These are phyloP conservation scores for Kondoa subrosea DNA, from an alignment of 768 basidiomycete species.

Conservation along the genomic window DNA sequence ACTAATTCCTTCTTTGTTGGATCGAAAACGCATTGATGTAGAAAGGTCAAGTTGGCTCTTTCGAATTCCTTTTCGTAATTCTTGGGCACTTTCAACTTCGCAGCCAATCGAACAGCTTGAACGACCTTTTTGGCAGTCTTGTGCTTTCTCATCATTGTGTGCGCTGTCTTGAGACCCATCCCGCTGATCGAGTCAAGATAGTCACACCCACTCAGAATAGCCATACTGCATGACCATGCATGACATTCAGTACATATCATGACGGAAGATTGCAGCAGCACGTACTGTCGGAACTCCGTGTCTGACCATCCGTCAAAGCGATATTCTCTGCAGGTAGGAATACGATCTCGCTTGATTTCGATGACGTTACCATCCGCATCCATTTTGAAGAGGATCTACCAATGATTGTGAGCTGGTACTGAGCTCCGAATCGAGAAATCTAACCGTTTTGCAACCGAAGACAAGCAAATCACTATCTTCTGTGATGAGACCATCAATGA, in stretches of 20 bases:
- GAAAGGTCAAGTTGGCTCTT: constrained; percentile 76
- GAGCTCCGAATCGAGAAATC: not conserved
- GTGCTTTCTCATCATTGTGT: constrained; percentile 59
- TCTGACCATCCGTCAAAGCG: constrained; percentile 80
- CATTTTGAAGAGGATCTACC: constrained; percentile 57
- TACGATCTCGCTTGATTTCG: constrained; percentile 32
- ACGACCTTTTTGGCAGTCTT: constrained; percentile 65
- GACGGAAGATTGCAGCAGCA: not conserved
- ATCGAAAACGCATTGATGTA: constrained; percentile 82
- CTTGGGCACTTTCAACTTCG: constrained; percentile 61
- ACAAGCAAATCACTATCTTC: constrained; percentile 97
- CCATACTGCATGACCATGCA: constrained; percentile 36
- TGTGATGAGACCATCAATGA: constrained; percentile 81
- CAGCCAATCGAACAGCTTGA: constrained; percentile 56
- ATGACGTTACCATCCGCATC: constrained; percentile 42
- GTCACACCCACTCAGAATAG: constrained; percentile 63
- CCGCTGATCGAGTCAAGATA: constrained; percentile 81
- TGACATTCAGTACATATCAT: not conserved
- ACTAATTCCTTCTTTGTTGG: constrained; percentile 50
- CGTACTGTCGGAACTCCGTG: constrained; percentile 60
- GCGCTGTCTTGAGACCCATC: constrained; percentile 85
- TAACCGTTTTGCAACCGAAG: constrained; percentile 76
- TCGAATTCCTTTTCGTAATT: constrained; percentile 58
- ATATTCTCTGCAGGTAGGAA: constrained; percentile 42
- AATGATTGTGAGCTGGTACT: not conserved